These are phyloP conservation scores for Amanita molliuscula DNA, from an alignment of 768 basidiomycete species.

Conservation along the genomic window DNA sequence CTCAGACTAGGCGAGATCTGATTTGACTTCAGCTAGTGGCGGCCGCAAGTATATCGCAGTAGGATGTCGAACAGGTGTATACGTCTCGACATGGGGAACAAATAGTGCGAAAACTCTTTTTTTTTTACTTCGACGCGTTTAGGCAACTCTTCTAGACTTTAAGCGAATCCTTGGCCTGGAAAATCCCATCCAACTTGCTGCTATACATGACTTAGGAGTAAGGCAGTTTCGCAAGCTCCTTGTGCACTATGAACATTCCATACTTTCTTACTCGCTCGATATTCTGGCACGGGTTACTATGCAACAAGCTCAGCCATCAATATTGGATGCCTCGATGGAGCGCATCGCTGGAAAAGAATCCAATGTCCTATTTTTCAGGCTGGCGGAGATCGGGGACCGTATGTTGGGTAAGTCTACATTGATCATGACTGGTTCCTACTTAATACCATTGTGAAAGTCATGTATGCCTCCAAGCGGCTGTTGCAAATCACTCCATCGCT, in stretches of 20 bases:
- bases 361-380: conserved; percentile 51
- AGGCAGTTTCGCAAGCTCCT: conserved; percentile 56
- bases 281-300: conserved; percentile 50
- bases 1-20: not conserved
- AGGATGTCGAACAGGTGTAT: conserved; percentile 63
- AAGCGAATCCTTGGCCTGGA: conserved; percentile 41
- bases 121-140: not conserved
- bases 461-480: conserved; percentile 56
- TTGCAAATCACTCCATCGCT: conserved; percentile 44
- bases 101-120: conserved; percentile 30
- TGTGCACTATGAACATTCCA: conserved; percentile 45
- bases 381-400: conserved; percentile 40
- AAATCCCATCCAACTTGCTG: conserved; percentile 44
- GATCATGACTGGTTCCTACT: not conserved
- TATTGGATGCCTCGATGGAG: conserved; percentile 50
- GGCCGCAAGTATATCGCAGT: conserved; percentile 52
- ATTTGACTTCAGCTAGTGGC: conserved; percentile 28
- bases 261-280: conserved; percentile 64
- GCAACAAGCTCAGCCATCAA: conserved; percentile 33
- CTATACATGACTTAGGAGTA: conserved; percentile 32
- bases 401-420: conserved; percentile 39
- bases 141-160: conserved; percentile 33
- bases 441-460: conserved; percentile 30
- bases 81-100: conserved; percentile 43
- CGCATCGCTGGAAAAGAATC: conserved; percentile 43